A percentile compares a stretch with the other conserved stretches of the same genome.
Evolutionary conservation across 768 basidiomycete genomes (phyloP).

Genomic region (Xerocomus brunneocitrinus): DNA sequence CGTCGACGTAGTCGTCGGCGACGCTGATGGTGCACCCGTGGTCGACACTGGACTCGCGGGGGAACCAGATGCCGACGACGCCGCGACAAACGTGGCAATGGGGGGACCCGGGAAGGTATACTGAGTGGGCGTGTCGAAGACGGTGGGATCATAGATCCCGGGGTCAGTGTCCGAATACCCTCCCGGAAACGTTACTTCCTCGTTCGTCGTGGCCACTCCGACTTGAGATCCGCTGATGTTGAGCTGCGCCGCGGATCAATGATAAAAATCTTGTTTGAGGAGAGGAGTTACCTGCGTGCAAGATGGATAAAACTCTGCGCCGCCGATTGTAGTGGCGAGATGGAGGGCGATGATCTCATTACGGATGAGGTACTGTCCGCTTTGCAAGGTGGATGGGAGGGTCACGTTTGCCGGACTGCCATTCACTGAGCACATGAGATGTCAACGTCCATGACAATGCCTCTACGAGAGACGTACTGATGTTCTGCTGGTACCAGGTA

Average conservation of each 20-base stretch:
- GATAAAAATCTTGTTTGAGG: neutral
- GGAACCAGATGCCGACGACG: slow-evolving; percentile 12
- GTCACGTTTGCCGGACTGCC: slow-evolving; percentile 39
- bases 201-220: slow-evolving; percentile 40
- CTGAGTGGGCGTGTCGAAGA: slow-evolving; percentile 30
- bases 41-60: slow-evolving; percentile 4
- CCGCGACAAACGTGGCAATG: slow-evolving; percentile 39
- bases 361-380: slow-evolving; percentile 72
- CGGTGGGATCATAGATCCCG: slow-evolving; percentile 57
- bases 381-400: slow-evolving; percentile 48
- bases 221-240: slow-evolving; percentile 50
- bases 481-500: slow-evolving; percentile 50
- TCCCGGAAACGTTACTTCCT: slow-evolving; percentile 66
- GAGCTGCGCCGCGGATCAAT: slow-evolving; percentile 33
- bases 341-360: slow-evolving; percentile 81
- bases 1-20: slow-evolving; percentile 4
- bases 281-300: slow-evolving; percentile 44
- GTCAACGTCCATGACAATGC: neutral
- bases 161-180: slow-evolving; percentile 68
- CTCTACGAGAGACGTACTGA: slow-evolving; percentile 39
- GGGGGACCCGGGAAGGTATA: slow-evolving; percentile 54
- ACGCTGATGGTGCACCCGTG: slow-evolving; percentile 5
- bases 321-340: slow-evolving; percentile 48
- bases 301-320: slow-evolving; percentile 78
- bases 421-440: slow-evolving; percentile 27